phyloP scores from a whole-genome alignment of 2,329 filamentous ascomycete species.

The Aspergillus pseudoviridinutans region DNA sequence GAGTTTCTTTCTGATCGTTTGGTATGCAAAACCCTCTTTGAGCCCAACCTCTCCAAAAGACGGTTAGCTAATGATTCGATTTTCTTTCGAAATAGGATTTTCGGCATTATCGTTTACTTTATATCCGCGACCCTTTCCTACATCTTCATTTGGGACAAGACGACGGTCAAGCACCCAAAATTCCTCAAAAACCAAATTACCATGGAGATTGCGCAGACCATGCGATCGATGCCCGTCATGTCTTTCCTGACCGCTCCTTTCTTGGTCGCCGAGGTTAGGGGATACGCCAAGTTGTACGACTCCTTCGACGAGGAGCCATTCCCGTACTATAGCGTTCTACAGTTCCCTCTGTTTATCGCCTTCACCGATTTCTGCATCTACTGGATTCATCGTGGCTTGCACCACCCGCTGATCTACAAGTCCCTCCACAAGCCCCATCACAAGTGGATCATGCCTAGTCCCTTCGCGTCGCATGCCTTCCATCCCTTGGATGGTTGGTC shows the following conservation, averaged over 20 bases:
- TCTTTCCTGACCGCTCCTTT: slow-evolving; percentile 73
- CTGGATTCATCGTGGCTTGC: slow-evolving; percentile 82
- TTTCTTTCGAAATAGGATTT: slow-evolving; percentile 58
- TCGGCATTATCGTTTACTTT: slow-evolving; percentile 81
- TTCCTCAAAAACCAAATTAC: slow-evolving; percentile 91
- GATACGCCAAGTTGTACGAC: slow-evolving; percentile 85
- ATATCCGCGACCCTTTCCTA: slow-evolving; percentile 79
- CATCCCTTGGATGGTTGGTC: slow-evolving; percentile 88
- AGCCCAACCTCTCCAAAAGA: not conserved
- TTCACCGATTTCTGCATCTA: slow-evolving; percentile 92
- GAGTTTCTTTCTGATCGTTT: slow-evolving; percentile 79
- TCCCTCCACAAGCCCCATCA: slow-evolving; percentile 93
- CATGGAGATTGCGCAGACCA: slow-evolving; percentile 79
- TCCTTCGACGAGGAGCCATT: slow-evolving; percentile 70
- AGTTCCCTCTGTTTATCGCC: slow-evolving; percentile 82
- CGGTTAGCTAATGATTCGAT: slow-evolving; percentile 5
- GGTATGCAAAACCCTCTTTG: slow-evolving; percentile 52
- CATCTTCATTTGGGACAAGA: slow-evolving; percentile 85
- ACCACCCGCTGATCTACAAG: slow-evolving; percentile 80
- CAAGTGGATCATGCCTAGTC: slow-evolving; percentile 99
- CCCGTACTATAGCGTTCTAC: slow-evolving; percentile 70
- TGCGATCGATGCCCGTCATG: slow-evolving; percentile 75
- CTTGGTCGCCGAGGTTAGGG: slow-evolving; percentile 78
- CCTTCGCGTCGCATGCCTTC: slow-evolving; percentile 89
- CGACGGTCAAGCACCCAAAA: slow-evolving; percentile 82